Conservation (phyloP, 495 filamentous ascomycete genomes). For the Penicillium diatomitis region DNA sequence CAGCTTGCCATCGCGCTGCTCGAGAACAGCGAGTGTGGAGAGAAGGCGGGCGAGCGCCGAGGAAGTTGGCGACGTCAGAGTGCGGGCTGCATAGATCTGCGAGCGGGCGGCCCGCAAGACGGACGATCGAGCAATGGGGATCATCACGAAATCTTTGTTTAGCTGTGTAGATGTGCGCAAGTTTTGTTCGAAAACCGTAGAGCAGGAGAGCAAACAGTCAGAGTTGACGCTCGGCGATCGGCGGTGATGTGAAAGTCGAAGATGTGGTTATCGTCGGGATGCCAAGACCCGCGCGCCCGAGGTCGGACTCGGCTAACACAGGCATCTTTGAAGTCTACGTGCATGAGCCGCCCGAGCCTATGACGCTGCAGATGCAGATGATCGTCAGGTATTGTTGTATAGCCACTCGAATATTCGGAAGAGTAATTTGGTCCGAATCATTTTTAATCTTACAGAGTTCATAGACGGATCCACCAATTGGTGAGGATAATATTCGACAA, state of each 20-base stretch:
- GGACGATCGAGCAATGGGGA: constrained; percentile 34
- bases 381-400: not conserved
- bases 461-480: too few relatives aligned
- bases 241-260: constrained; percentile 15
- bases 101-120: constrained; percentile 42
- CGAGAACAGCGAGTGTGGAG: constrained; percentile 82
- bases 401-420: not conserved
- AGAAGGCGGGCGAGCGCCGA: constrained; percentile 59
- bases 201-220: constrained; percentile 7
- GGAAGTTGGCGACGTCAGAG: constrained; percentile 24
- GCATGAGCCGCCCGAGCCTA: not conserved
- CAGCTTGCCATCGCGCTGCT: constrained; percentile 87
- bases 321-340: constrained; percentile 15
- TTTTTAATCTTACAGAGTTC: too few relatives aligned
- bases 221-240: constrained; percentile 18
- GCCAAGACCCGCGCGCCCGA: constrained; percentile 25
- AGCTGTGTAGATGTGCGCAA: constrained; percentile 1
- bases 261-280: constrained; percentile 24
- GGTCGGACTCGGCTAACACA: constrained; percentile 37
- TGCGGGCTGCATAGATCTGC: constrained; percentile 23
- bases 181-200: constrained; percentile 2
- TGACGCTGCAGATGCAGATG: not conserved
- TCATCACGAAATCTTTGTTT: constrained; percentile 21
- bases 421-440: too few relatives aligned
- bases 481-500: not conserved